Evolutionary conservation across 768 basidiomycete genomes (phyloP).

Genomic region (Neoboletus magnificus): DNA sequence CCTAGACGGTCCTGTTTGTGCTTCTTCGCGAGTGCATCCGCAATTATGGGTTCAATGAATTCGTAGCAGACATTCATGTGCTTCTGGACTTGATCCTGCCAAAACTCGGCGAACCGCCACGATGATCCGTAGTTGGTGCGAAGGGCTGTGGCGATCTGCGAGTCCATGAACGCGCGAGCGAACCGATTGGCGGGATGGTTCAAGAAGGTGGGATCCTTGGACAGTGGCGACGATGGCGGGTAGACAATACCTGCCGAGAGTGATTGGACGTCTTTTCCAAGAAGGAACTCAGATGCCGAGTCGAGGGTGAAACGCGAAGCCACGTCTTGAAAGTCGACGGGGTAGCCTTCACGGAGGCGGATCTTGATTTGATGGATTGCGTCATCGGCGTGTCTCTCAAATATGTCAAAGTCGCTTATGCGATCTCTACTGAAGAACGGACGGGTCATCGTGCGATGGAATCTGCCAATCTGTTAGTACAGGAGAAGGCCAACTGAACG

Average conservation of each 20-base stretch:
- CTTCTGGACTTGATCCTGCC: conserved; percentile 38
- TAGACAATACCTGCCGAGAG: conserved; percentile 38
- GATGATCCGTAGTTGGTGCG: conserved; percentile 37
- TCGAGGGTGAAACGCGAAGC: conserved; percentile 51
- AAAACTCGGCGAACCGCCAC: conserved; percentile 47
- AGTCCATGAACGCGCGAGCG: conserved; percentile 37
- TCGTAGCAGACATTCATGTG: conserved; percentile 40
- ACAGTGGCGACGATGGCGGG: conserved; percentile 25
- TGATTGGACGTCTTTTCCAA: conserved; percentile 40
- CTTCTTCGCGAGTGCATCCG: conserved; percentile 39
- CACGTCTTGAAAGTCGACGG: conserved; percentile 45
- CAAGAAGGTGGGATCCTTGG: conserved; percentile 20
- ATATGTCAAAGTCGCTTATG: conserved; percentile 40
- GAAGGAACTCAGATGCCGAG: conserved; percentile 55
- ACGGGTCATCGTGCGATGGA: conserved; percentile 42
- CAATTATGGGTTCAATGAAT: conserved; percentile 49
- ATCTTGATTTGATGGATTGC: conserved; percentile 32
- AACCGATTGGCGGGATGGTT: conserved; percentile 36
- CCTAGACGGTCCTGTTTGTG: conserved; percentile 11
- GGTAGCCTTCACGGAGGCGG: conserved; percentile 34
- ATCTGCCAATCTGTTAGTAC: conserved; percentile 23
- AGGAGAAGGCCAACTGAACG: not conserved
- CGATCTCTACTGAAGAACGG: conserved; percentile 41
- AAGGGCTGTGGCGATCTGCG: conserved; percentile 32
- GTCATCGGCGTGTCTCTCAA: conserved; percentile 36